A percentile compares a stretch with the other conserved stretches of the same genome.
phyloP scores from a whole-genome alignment of 2,329 filamentous ascomycete species.

The Cordyceps pruinosa region DNA sequence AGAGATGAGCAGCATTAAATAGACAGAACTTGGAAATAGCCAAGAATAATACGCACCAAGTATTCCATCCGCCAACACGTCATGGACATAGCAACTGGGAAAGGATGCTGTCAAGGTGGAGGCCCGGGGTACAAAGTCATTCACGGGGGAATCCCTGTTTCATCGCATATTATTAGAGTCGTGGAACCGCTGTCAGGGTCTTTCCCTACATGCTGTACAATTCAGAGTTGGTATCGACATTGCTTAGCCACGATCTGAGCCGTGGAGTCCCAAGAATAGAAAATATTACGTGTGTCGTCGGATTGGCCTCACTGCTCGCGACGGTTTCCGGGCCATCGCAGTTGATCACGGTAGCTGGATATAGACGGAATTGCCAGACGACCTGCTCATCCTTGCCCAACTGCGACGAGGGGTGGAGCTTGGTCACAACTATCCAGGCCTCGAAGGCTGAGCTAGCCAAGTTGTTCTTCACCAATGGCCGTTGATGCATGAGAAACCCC shows the following conservation, averaged over 20 bases:
- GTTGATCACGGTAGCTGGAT: neutral
- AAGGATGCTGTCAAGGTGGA: neutral
- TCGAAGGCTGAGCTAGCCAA: neutral
- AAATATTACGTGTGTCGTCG: conserved; percentile 7
- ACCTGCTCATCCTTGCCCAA: neutral
- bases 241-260: conserved; percentile 4
- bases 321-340: neutral
- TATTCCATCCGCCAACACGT: neutral
- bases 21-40: neutral
- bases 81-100: neutral
- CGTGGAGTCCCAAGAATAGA: conserved; percentile 4
- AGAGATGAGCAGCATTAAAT: neutral
- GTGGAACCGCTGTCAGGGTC: too few relatives aligned
- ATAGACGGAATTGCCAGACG: neutral
- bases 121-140: neutral
- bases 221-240: neutral
- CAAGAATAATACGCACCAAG: neutral
- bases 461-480: neutral
- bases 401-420: neutral
- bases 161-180: neutral
- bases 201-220: too few relatives aligned
- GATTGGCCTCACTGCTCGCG: neutral
- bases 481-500: too few relatives aligned
- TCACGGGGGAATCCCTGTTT: neutral
- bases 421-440: neutral